These are phyloP conservation scores for Spizellomyces sp. DNA, from an alignment of 192 early-diverging fungal species.

Conservation along the genomic window DNA sequence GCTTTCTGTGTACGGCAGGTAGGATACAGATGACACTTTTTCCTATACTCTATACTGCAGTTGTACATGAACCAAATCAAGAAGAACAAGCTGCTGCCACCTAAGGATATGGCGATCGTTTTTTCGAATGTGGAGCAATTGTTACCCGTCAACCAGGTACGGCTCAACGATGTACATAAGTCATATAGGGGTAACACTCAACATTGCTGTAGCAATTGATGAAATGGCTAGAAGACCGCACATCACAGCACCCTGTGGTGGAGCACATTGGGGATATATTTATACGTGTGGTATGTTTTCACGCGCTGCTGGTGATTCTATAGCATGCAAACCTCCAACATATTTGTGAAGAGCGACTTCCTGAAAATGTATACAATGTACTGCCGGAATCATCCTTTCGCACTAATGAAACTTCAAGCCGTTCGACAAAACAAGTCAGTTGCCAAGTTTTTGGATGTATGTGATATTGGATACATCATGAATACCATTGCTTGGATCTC, in stretches of 20 bases:
- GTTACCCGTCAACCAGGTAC: constrained; percentile 46
- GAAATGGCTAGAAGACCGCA: constrained; percentile 38
- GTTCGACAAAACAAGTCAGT: constrained; percentile 43
- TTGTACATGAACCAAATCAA: constrained; percentile 48
- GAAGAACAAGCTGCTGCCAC: constrained; percentile 41
- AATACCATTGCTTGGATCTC: constrained; percentile 21
- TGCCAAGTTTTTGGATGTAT: constrained; percentile 53
- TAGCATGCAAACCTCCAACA: neutral
- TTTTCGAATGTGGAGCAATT: constrained; percentile 58
- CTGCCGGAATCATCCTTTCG: constrained; percentile 63
- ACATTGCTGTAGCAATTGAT: constrained; percentile 35
- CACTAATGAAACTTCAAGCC: constrained; percentile 57
- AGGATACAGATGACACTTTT: neutral
- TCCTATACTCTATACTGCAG: constrained; percentile 13
- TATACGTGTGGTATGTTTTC: constrained; percentile 43
- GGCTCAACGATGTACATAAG: neutral
- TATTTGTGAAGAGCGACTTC: constrained; percentile 42
- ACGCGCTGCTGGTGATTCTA: neutral
- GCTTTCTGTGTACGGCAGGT: neutral
- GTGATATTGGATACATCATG: neutral
- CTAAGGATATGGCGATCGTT: constrained; percentile 55
- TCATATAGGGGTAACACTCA: neutral
- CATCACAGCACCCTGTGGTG: constrained; percentile 36
- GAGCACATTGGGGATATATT: constrained; percentile 56
- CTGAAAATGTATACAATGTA: constrained; percentile 68